phyloP scores from a whole-genome alignment of 176 grass and related monocot genomes.

The Metroxylon sagu region DNA sequence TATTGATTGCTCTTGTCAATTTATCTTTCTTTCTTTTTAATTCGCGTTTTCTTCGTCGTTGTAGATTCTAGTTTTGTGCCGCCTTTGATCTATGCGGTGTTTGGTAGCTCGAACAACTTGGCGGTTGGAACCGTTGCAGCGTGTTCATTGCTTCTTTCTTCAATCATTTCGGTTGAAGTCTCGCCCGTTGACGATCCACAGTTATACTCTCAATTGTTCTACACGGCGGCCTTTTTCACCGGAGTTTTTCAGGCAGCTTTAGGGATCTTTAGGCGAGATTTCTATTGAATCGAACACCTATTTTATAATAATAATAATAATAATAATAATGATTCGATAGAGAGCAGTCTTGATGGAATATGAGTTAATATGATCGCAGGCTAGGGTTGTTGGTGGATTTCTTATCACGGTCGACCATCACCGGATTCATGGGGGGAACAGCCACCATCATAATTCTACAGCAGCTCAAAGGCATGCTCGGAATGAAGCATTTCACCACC shows the following conservation, averaged over 20 bases:
- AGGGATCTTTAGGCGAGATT: constrained; percentile 55
- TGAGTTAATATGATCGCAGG: constrained; percentile 18
- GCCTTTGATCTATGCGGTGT: constrained; percentile 79
- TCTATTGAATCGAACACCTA: neutral
- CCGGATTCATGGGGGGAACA: constrained; percentile 94
- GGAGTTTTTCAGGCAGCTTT: constrained; percentile 68
- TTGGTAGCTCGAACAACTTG: constrained; percentile 83
- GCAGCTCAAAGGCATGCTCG: constrained; percentile 89
- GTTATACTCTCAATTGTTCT: constrained; percentile 64
- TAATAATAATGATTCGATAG: too few species aligned
- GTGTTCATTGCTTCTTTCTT: constrained; percentile 71
- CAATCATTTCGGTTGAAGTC: constrained; percentile 51
- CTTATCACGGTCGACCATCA: constrained; percentile 80
- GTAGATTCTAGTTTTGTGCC: constrained; percentile 92
- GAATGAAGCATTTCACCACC: constrained; percentile 74
- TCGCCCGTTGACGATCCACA: constrained; percentile 30
- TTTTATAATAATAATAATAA: too few species aligned
- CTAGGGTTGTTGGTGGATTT: constrained; percentile 91
- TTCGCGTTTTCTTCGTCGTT: neutral
- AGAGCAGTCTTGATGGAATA: neutral
- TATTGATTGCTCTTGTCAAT: too few species aligned
- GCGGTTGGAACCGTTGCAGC: constrained; percentile 90
- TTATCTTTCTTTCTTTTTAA: neutral
- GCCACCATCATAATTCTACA: constrained; percentile 86
- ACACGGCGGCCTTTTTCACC: constrained; percentile 88